Base-by-base conservation (phyloP, 805 yeast species). In the Blastobotrys muscicola region DNA sequence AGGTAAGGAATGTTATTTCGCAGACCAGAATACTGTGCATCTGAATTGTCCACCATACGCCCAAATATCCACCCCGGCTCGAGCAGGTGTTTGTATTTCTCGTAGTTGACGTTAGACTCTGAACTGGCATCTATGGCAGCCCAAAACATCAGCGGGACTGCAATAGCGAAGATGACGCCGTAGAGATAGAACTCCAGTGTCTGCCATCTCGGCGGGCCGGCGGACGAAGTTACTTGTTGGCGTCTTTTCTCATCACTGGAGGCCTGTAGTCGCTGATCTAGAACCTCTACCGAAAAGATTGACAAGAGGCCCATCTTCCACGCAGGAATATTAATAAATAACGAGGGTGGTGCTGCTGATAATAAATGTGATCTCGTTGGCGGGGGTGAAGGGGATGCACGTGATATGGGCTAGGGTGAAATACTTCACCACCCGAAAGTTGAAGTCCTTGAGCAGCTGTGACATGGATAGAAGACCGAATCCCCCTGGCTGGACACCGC, bases 21-120 rank as follows among this genome's bases (percentile, higher is more conserved):
- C 59, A 92, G 86, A 56, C 87, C 85, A 20, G 85, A 64, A 57
- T 90, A 92, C 61, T 92, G 99, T 29, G 71, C 69, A 59, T 92
- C 99, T 4, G 95, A 82, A 59, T 90, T 89, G 61, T 92, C 98
- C 37, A 62, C 56, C 8, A 52, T 82, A 20, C 95, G 66, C 7
- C 95, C 96, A 58, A 82, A 76, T 53, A 87, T 65, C 97, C 97
- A 90, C 3, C 98, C 97, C 4, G 76, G 69, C 26, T 81, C 70
- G 41, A 90, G 67, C 33, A 80, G 65, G 40, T 75, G 72, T 50
- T 73, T 72, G 56, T 74, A 86, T 40, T 67, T 67, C 13, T 72
- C 70, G 57, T 81, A 90, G 57, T 86, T 86, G 8, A 82, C 80
- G 54, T 84, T 85, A 2, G 46, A 20, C 7, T 52, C 77, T 66